These are phyloP conservation scores for Colletotrichum liriopes DNA, from an alignment of 2,329 filamentous ascomycete genomes.

Conservation along the genomic window DNA sequence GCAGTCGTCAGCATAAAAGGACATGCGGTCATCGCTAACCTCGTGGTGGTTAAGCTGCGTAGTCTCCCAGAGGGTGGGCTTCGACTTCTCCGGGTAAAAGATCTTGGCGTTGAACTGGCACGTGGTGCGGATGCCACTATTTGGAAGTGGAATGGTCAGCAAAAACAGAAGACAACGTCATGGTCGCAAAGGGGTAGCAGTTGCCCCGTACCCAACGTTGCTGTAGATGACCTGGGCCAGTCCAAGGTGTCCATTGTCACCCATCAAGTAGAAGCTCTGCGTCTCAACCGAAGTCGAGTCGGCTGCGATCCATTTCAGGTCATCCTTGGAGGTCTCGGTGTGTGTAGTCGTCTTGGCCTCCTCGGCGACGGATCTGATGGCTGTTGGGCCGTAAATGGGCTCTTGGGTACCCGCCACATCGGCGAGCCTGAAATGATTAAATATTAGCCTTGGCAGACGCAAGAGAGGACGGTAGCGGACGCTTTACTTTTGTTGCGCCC, in stretches of 20 bases:
- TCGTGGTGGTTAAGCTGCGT: slow-evolving; percentile 84
- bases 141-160: slow-evolving; percentile 46
- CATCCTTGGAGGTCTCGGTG: slow-evolving; percentile 82
- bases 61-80: slow-evolving; percentile 86
- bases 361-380: slow-evolving; percentile 87
- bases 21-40: slow-evolving; percentile 87
- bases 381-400: slow-evolving; percentile 92
- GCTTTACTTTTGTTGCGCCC: slow-evolving; percentile 90
- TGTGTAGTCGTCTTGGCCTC: slow-evolving; percentile 85
- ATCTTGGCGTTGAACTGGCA: slow-evolving; percentile 96
- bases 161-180: slow-evolving; percentile 23
- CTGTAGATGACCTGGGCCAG: slow-evolving; percentile 97
- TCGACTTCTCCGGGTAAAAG: slow-evolving; percentile 81
- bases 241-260: slow-evolving; percentile 82
- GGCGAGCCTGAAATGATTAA: slow-evolving; percentile 66
- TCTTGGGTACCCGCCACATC: slow-evolving; percentile 96
- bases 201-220: slow-evolving; percentile 84
- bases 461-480: slow-evolving; percentile 35
- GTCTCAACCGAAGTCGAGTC: slow-evolving; percentile 94
- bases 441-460: slow-evolving; percentile 45
- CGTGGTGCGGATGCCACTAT: slow-evolving; percentile 89
- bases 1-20: slow-evolving; percentile 89
- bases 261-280: slow-evolving; percentile 91
- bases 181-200: background rate
- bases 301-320: slow-evolving; percentile 86